These are phyloP conservation scores for Mycena galericulata DNA, from an alignment of 768 basidiomycete genomes.

Conservation along the genomic window DNA sequence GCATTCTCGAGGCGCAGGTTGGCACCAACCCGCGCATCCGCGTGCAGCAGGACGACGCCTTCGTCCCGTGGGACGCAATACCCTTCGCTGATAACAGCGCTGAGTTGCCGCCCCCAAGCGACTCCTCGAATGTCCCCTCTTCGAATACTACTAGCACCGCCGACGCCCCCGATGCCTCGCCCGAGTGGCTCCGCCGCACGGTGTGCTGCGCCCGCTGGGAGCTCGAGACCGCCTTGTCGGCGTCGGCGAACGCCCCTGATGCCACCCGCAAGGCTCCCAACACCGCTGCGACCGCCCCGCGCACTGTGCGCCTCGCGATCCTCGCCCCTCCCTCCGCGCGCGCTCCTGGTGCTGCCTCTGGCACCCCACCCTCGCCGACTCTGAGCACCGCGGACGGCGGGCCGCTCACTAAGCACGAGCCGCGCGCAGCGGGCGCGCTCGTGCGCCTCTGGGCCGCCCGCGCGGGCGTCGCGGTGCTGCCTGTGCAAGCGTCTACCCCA, in stretches of 20 bases:
- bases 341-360: no score
- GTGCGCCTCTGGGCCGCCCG: constrained; percentile 76
- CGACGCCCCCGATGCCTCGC: constrained; percentile 55
- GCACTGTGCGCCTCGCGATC: constrained; percentile 33
- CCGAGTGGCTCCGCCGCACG: constrained; percentile 88
- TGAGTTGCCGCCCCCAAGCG: constrained; percentile 32
- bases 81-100: constrained; percentile 47
- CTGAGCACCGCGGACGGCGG: constrained; percentile 74
- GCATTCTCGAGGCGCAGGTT: constrained; percentile 89
- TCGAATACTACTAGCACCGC: no score
- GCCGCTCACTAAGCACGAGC: constrained; percentile 69
- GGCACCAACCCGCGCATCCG: constrained; percentile 85
- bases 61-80: constrained; percentile 84
- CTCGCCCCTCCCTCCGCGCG: constrained; percentile 38
- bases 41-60: constrained; percentile 86
- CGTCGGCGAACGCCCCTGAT: constrained; percentile 28
- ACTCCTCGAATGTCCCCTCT: no score
- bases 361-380: no score
- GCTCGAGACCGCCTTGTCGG: constrained; percentile 67
- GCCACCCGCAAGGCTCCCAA: no score
- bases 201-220: constrained; percentile 89
- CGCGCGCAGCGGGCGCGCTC: constrained; percentile 71
- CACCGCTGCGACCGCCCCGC: no score
- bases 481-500: no score
- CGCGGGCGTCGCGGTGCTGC: constrained; percentile 68